Evolutionary conservation across 2,329 filamentous ascomycete species (phyloP).

Genomic region (Dactylonectria estremocensis): DNA sequence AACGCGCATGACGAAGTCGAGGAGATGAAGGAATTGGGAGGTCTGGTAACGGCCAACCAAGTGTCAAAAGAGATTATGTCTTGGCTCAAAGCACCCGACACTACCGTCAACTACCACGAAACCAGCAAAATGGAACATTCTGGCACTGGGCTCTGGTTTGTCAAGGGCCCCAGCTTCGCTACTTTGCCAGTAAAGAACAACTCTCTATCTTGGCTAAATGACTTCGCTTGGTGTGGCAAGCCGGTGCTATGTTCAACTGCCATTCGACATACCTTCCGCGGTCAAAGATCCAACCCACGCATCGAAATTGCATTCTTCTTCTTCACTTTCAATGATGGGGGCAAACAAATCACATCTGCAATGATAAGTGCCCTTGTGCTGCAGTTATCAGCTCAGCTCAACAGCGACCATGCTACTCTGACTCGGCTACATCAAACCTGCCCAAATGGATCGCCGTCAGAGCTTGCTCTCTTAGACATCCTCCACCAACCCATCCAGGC

Average conservation of each 20-base stretch:
- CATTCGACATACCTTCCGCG: constrained; percentile 49
- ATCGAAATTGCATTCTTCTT: constrained; percentile 57
- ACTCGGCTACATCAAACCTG: constrained; percentile 37
- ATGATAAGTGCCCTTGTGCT: constrained; percentile 53
- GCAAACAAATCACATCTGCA: constrained; percentile 50
- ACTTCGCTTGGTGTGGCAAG: constrained; percentile 59
- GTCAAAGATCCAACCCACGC: constrained; percentile 37
- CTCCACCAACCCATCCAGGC: constrained; percentile 41
- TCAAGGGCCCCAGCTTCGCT: constrained; percentile 40
- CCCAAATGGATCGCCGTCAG: constrained; percentile 34
- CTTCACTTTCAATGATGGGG: constrained; percentile 56
- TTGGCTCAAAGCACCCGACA: constrained; percentile 57
- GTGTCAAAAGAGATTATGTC: constrained; percentile 32
- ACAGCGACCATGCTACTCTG: constrained; percentile 35
- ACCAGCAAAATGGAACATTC: constrained; percentile 50
- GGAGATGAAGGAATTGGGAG: constrained; percentile 46
- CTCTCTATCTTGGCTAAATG: constrained; percentile 58
- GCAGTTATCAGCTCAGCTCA: constrained; percentile 52
- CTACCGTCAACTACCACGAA: constrained; percentile 52
- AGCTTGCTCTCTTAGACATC: constrained; percentile 40
- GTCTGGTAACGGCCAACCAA: constrained; percentile 45
- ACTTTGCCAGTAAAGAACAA: constrained; percentile 46
- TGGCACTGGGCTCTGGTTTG: constrained; percentile 55
- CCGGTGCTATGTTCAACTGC: constrained; percentile 56
- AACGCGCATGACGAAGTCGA: constrained; percentile 46